phyloP scores from a whole-genome alignment of 23 red algal species.

The Gracilaria domingensis region DNA sequence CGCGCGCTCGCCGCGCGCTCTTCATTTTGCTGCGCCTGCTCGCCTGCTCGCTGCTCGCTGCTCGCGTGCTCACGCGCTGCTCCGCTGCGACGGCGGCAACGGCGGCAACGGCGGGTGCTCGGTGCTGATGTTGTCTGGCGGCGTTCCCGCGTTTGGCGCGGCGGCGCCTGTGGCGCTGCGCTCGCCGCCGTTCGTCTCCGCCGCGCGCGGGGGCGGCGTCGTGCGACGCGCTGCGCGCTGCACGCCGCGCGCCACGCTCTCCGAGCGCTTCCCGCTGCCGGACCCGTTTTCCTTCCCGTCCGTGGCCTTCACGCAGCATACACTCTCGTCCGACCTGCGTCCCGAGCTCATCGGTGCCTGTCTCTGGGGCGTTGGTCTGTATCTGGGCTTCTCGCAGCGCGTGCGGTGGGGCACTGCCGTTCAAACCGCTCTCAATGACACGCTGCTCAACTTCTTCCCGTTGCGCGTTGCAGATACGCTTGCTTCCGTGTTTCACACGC shows the following conservation, averaged over 20 bases:
- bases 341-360: constrained; percentile 75
- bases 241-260: constrained; percentile 22
- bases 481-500: constrained; percentile 48
- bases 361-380: constrained; percentile 72
- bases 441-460: constrained; percentile 27
- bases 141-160: not conserved
- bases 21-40: not conserved
- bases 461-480: constrained; percentile 39
- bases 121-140: not conserved
- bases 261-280: constrained; percentile 46
- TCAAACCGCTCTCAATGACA: constrained; percentile 11
- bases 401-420: constrained; percentile 64
- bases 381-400: constrained; percentile 70
- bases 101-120: not conserved
- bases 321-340: constrained; percentile 60
- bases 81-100: not conserved
- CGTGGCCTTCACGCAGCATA: constrained; percentile 41
- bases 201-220: not conserved
- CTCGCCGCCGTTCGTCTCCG: not conserved
- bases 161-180: not conserved
- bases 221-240: not conserved
- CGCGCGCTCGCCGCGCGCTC: no score
- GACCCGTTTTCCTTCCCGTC: constrained; percentile 46
- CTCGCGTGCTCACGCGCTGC: not conserved
- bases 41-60: not conserved